Percentiles rank a stretch among this genome's conserved stretches.
These are phyloP conservation scores for Hypoxylon sp. DNA, from an alignment of 2,329 filamentous ascomycete species.

Conservation along the genomic window DNA sequence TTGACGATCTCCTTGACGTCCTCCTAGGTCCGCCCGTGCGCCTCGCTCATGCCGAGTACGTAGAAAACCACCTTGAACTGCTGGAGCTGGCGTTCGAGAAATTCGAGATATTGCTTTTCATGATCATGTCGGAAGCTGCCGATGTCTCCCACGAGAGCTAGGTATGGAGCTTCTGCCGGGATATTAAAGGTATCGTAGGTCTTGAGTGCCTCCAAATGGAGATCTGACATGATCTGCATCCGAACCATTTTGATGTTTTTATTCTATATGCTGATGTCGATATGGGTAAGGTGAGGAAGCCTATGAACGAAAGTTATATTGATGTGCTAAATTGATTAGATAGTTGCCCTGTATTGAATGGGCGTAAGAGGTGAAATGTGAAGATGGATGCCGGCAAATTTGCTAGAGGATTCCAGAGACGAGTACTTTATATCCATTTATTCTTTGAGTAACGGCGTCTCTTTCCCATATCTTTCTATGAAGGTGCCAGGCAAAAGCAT, in stretches of 20 bases:
- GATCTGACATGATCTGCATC: constrained; percentile 37
- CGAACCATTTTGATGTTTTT: constrained; percentile 16
- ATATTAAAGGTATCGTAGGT: not conserved
- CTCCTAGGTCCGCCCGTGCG: constrained; percentile 10
- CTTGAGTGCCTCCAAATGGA: constrained; percentile 18
- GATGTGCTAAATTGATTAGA: constrained; percentile 9
- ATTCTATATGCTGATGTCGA: not conserved
- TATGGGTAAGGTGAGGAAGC: not conserved
- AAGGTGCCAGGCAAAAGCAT: not conserved
- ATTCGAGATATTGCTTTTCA: not conserved
- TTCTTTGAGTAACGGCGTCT: not conserved
- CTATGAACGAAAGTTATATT: not conserved
- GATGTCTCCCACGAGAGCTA: constrained; percentile 27
- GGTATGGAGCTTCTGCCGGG: constrained; percentile 1
- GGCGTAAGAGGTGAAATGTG: not conserved
- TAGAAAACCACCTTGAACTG: constrained; percentile 13
- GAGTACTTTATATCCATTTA: not conserved
- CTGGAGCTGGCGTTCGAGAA: constrained; percentile 18
- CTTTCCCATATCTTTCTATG: not conserved
- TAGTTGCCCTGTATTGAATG: not conserved
- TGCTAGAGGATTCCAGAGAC: not conserved
- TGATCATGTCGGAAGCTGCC: not conserved
- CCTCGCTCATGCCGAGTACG: constrained; percentile 21
- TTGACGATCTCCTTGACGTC: not conserved
- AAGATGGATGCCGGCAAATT: not conserved